Percentiles rank a stretch among this genome's conserved stretches.
Evolutionary conservation across 2,329 filamentous ascomycete genomes (phyloP).

Genomic region (Aspergillus jensenii): DNA sequence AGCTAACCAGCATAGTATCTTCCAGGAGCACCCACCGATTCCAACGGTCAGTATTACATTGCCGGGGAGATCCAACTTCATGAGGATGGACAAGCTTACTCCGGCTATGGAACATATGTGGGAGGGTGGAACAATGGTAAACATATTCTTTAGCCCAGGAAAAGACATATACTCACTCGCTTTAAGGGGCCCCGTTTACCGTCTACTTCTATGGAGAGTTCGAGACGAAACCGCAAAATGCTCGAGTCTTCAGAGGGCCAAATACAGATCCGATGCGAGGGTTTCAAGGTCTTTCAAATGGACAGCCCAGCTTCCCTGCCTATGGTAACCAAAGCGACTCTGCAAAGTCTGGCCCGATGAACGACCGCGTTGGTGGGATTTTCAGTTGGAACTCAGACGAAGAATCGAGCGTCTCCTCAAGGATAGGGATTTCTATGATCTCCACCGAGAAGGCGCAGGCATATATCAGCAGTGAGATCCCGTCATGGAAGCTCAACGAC

Average conservation of each 20-base stretch:
- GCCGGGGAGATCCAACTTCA: conserved; percentile 42
- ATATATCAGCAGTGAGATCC: conserved; percentile 65
- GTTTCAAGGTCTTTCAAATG: conserved; percentile 56
- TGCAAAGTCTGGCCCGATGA: conserved; percentile 55
- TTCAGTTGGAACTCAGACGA: conserved; percentile 59
- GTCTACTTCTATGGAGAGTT: conserved; percentile 49
- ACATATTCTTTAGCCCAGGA: neutral
- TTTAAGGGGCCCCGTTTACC: conserved; percentile 38
- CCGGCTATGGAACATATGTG: conserved; percentile 49
- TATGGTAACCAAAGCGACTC: conserved; percentile 50
- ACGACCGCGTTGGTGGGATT: conserved; percentile 57
- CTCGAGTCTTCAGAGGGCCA: conserved; percentile 38
- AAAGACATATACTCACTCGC: conserved; percentile 1
- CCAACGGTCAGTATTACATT: conserved; percentile 44
- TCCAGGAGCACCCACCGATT: conserved; percentile 41
- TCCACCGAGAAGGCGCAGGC: conserved; percentile 62
- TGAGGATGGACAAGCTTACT: conserved; percentile 42
- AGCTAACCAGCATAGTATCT: conserved; percentile 44
- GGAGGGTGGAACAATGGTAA: conserved; percentile 47
- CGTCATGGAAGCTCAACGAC: conserved; percentile 60
- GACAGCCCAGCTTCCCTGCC: conserved; percentile 57
- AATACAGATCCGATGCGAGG: conserved; percentile 37
- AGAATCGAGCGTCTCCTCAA: conserved; percentile 54
- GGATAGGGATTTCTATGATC: conserved; percentile 68
- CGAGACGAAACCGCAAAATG: conserved; percentile 34